A percentile compares a stretch with the other conserved stretches of the same genome.
phyloP scores from a whole-genome alignment of 345 rosid genomes.

The Reutealis trisperma region DNA sequence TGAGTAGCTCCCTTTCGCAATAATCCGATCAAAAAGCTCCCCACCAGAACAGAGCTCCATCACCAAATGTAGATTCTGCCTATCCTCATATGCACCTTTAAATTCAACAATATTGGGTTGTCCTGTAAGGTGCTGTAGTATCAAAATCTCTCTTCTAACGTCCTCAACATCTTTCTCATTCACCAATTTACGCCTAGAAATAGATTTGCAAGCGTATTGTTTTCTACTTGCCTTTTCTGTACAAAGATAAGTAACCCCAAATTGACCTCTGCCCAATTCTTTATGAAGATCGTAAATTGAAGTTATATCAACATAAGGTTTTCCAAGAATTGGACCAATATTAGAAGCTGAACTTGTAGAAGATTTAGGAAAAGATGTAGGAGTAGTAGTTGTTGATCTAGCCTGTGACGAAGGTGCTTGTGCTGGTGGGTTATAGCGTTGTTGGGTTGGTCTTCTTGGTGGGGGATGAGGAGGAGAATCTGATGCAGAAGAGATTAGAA shows the following conservation, averaged over 20 bases:
- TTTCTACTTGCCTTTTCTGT: constrained; percentile 15
- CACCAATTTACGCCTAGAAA: constrained; percentile 24
- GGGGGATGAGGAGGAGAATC: constrained; percentile 36
- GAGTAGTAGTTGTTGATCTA: not conserved
- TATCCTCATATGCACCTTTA: constrained; percentile 36
- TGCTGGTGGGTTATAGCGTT: not conserved
- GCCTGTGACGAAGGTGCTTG: not conserved
- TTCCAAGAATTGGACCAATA: constrained; percentile 31
- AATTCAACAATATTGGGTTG: constrained; percentile 41
- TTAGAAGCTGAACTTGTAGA: constrained; percentile 32
- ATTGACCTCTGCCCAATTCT: constrained; percentile 37
- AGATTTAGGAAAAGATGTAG: constrained; percentile 17
- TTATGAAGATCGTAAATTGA: constrained; percentile 22
- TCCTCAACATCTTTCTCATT: constrained; percentile 24
- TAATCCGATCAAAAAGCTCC: constrained; percentile 39
- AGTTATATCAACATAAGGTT: constrained; percentile 26
- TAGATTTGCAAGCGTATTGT: constrained; percentile 34
- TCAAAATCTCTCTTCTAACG: constrained; percentile 30
- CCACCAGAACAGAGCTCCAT: constrained; percentile 41
- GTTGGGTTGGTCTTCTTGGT: constrained; percentile 29
- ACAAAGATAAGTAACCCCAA: constrained; percentile 29
- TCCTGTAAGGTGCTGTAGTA: constrained; percentile 30
- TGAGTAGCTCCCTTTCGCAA: constrained; percentile 22
- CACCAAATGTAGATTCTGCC: constrained; percentile 22
- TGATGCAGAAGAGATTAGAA: constrained; percentile 54